Base-by-base conservation (phyloP, 2,329 filamentous ascomycete genomes). In the Fonsecaea monophora region DNA sequence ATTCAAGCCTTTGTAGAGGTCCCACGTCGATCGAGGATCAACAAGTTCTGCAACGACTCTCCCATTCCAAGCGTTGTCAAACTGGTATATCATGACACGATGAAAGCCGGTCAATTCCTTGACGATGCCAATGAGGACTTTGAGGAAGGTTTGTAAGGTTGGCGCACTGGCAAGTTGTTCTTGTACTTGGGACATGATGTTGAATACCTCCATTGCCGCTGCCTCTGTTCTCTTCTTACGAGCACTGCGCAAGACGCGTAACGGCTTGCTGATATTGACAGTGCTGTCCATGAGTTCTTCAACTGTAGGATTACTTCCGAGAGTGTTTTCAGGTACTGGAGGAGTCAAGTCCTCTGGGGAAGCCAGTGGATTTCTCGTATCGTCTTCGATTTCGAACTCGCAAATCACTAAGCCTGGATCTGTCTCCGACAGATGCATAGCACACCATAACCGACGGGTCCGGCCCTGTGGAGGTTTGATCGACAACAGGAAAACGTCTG, bases 31-130 rank as follows among this genome's bases (percentile, higher is more conserved):
- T 18, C 87, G 83, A 1, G 91, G 91, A 75, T 97, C 91, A 8
- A 96, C 90, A 10, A 96, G 81, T 76, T 97, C 93, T 0, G 92
- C 92, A 4, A 96, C 92, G 0, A 96, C 92, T 64, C 91, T 89
- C 18, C 92, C 93, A 73, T 96, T 96, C 83, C 90, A 95, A 0
- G 84, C 78, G 4, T 88, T 83, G 76, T 97, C 93, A 70, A 97
- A 97, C 76, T 96, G 92, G 74, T 96, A 97, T 1, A 97, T 86
- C 91, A 97, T 94, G 56, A 96, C 92, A 12, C 93, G 90, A 75
- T 96, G 93, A 70, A 97, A 97, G 0, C 93, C 92, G 0, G 92
- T 96, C 57, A 97, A 77, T 74, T 97, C 93, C 75, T 96, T 96
- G 38, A 96, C 87, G 7, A 97, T 90, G 0, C 92, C 92, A 0